These are phyloP conservation scores for Wickerhamiella siamensis DNA, from an alignment of 805 yeast species.

Conservation along the genomic window DNA sequence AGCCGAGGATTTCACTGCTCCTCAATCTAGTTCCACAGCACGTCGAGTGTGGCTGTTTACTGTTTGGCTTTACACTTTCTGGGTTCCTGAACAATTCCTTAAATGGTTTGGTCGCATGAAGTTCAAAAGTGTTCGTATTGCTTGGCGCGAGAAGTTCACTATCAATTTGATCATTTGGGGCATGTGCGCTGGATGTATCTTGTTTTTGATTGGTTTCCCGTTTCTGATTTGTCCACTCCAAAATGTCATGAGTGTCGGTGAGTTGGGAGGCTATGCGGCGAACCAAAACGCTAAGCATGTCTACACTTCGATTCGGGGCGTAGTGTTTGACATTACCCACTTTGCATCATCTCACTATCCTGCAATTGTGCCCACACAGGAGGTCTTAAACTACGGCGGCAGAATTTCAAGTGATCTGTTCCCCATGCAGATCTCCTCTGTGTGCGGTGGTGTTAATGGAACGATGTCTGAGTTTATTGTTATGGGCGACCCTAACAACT, in stretches of 20 bases:
- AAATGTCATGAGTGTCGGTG: constrained; percentile 24
- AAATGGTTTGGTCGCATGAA: constrained; percentile 22
- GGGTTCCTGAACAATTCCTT: constrained; percentile 28
- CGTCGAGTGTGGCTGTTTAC: constrained; percentile 27
- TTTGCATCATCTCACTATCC: constrained; percentile 30
- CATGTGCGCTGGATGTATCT: constrained; percentile 23
- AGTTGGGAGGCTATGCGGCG: constrained; percentile 22
- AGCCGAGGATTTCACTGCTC: constrained; percentile 21
- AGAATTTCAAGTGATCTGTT: constrained; percentile 24
- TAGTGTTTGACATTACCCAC: constrained; percentile 27
- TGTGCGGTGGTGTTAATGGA: constrained; percentile 26
- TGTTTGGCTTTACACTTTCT: constrained; percentile 28
- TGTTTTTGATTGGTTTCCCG: constrained; percentile 28
- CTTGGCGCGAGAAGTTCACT: constrained; percentile 32
- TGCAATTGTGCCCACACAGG: constrained; percentile 23
- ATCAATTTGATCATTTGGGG: constrained; percentile 31
- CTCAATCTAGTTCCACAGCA: constrained; percentile 18
- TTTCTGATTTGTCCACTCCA: constrained; percentile 29
- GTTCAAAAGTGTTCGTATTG: constrained; percentile 26
- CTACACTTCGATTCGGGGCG: constrained; percentile 27
- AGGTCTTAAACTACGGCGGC: constrained; percentile 28
- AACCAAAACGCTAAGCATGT: constrained; percentile 22
- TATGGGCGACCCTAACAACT: constrained; percentile 24
- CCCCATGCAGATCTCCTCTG: constrained; percentile 29
- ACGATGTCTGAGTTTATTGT: constrained; percentile 19